Evolutionary conservation across 495 filamentous ascomycete species (phyloP), one percentile per base, ranked within the genome.

Genomic region (Neurospora sp.): DNA sequence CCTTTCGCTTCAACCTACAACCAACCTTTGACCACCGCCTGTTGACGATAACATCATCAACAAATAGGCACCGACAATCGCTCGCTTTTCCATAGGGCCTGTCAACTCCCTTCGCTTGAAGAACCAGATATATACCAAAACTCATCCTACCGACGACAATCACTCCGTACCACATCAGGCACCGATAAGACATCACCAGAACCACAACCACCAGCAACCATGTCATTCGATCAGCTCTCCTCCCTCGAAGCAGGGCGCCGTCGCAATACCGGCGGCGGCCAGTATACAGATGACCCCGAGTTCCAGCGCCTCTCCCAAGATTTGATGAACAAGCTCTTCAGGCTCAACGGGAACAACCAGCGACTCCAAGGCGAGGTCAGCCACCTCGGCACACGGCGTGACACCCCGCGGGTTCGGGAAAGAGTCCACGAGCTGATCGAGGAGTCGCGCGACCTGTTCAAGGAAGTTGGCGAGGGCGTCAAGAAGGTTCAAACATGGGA

Each of bases 401-500:
- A 99, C 79, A 97, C 93, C 3, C 94, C 95, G 68, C 88, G 93
- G 48, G 92, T 97, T 69, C 90, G 96, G 65, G 94, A 98, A 82
- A 86, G 96, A 74, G 94, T 98, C 37, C 92, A 94, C 75, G 89
- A 90, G 74, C 83, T 95, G 4, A 86, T 98, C 8, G 92, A 96
- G 73, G 93, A 98, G 82, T 93, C 93, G 40, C 89, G 91, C 20
- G 84, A 88, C 37, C 87, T 88, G n/a, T 98, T 98, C 85, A 97
- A 97, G 81, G 92, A 95, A 35, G 91, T 95, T 27, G 94, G 93
- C 69, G 96, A 98, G 78, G 93, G 93, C 9, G 87, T 98, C 72
- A 97, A 98, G 89, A 95, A 91, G 83, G 86, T 97, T 41, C 89
- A 94, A 78, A 87, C 87, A 6, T 98, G 96, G 96, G 92, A 93